phyloP scores from a whole-genome alignment of 2,329 filamentous ascomycete genomes.

The Aspergillus ochraceus region DNA sequence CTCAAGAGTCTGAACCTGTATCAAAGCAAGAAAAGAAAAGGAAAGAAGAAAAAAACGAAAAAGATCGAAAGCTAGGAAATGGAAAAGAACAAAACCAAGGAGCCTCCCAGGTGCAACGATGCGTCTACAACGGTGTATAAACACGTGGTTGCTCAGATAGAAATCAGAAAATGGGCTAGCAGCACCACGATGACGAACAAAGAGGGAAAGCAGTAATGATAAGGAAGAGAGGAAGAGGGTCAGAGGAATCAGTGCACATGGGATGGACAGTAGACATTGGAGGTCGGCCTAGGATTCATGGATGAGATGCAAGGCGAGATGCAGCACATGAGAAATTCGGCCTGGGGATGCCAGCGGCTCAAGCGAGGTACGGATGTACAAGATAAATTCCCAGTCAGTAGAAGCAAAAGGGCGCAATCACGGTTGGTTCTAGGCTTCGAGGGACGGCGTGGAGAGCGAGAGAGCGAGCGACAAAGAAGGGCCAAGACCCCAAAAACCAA shows the following conservation, averaged over 20 bases:
- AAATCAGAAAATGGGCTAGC: slow-evolving; percentile 18
- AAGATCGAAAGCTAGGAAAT: slow-evolving; percentile 14
- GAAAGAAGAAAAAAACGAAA: slow-evolving; percentile 14
- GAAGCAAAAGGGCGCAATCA: slow-evolving; percentile 9
- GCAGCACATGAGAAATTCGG: slow-evolving; percentile 10
- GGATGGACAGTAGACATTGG: slow-evolving; percentile 26
- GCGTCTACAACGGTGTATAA: slow-evolving; percentile 27
- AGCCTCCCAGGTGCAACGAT: slow-evolving; percentile 33
- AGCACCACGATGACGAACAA: slow-evolving; percentile 14
- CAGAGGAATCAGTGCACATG: slow-evolving; percentile 16
- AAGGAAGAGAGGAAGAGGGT: slow-evolving; percentile 15
- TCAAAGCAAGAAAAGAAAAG: slow-evolving; percentile 13
- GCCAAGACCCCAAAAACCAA: slow-evolving; percentile 8
- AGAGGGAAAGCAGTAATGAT: slow-evolving; percentile 8
- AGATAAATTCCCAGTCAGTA: background rate
- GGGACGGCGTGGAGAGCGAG: slow-evolving; percentile 1
- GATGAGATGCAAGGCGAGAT: slow-evolving; percentile 1
- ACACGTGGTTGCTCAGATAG: slow-evolving; percentile 24
- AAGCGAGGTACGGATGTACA: background rate
- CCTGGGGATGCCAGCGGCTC: background rate
- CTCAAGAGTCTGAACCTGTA: background rate
- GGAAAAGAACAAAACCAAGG: slow-evolving; percentile 26
- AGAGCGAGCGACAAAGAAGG: slow-evolving; percentile 3
- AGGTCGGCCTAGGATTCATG: slow-evolving; percentile 12
- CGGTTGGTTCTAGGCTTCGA: slow-evolving; percentile 18